Percentiles rank a stretch among this genome's conserved stretches.
phyloP scores from a whole-genome alignment of 305 asterid genomes.

The Fraxinus latifolia region DNA sequence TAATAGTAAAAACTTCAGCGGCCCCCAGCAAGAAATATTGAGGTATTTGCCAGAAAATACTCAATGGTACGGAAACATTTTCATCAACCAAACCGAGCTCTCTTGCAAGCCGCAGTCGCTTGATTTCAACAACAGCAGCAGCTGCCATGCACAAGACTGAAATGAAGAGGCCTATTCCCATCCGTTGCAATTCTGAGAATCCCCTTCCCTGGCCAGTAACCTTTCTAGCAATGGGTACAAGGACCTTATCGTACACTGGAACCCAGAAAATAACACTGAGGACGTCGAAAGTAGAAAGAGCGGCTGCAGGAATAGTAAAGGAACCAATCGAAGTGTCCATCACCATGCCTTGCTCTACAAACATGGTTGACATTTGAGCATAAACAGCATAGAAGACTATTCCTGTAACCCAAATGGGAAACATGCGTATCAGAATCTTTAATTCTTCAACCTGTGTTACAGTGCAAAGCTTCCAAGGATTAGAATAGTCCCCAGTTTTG shows the following conservation, averaged over 20 bases:
- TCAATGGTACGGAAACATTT: conserved; percentile 60
- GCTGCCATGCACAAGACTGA: conserved; percentile 80
- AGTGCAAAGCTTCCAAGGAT: conserved; percentile 83
- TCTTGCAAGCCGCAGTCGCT: conserved; percentile 49
- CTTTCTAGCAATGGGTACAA: conserved; percentile 71
- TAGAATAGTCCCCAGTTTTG: conserved; percentile 49
- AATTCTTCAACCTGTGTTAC: conserved; percentile 89
- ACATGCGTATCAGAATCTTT: conserved; percentile 83
- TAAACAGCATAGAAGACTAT: conserved; percentile 79
- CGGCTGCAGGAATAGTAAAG: conserved; percentile 80
- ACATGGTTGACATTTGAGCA: conserved; percentile 91
- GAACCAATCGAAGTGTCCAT: conserved; percentile 88
- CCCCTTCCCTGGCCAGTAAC: conserved; percentile 72
- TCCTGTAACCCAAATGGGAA: conserved; percentile 94
- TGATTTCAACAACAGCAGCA: conserved; percentile 78
- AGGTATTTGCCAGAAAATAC: conserved; percentile 85
- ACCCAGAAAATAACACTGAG: conserved; percentile 81
- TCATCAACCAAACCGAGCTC: conserved; percentile 47
- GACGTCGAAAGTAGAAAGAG: conserved; percentile 72
- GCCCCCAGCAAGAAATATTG: conserved; percentile 82
- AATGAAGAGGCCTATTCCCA: conserved; percentile 83
- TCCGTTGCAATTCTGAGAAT: conserved; percentile 73
- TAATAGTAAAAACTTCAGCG: conserved; percentile 75
- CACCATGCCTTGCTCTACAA: conserved; percentile 89
- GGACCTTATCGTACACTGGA: conserved; percentile 65